Conservation (phyloP, 164 flowering plant species). For the Taxillus chinensis region DNA sequence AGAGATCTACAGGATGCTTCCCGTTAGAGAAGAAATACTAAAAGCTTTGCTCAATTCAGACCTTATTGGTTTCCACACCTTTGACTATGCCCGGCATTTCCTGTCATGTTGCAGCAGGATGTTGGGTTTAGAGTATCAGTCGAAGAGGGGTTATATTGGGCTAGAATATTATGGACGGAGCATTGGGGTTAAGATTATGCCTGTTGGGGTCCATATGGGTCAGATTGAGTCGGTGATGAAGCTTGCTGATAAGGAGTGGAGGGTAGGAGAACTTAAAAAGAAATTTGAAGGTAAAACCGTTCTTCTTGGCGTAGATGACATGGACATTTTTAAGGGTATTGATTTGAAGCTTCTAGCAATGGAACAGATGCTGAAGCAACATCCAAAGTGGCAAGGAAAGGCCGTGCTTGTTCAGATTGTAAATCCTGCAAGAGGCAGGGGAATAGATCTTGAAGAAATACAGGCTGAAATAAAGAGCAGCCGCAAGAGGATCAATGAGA, state of each 20-base stretch:
- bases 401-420: conserved; percentile 42
- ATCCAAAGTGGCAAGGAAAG: conserved; percentile 29
- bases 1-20: conserved; percentile 38
- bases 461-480: conserved; percentile 25
- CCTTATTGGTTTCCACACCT: conserved; percentile 46
- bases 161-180: conserved; percentile 45
- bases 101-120: conserved; percentile 49
- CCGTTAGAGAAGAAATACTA: conserved; percentile 41
- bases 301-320: conserved; percentile 39
- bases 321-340: conserved; percentile 49
- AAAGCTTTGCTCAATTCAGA: conserved; percentile 37
- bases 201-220: conserved; percentile 45
- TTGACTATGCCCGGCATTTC: conserved; percentile 50
- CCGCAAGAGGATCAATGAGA: conserved; percentile 24
- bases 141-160: conserved; percentile 45
- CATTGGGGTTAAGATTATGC: conserved; percentile 40
- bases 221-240: conserved; percentile 30
- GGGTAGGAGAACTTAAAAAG: conserved; percentile 19
- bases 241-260: conserved; percentile 24
- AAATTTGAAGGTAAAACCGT: conserved; percentile 27
- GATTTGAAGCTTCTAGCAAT: conserved; percentile 37
- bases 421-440: conserved; percentile 38
- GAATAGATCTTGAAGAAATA: conserved; percentile 25
- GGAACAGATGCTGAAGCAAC: conserved; percentile 37
- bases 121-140: conserved; percentile 39